Evolutionary conservation across 805 yeast species (phyloP).

Genomic region (Ogataea kodamae): DNA sequence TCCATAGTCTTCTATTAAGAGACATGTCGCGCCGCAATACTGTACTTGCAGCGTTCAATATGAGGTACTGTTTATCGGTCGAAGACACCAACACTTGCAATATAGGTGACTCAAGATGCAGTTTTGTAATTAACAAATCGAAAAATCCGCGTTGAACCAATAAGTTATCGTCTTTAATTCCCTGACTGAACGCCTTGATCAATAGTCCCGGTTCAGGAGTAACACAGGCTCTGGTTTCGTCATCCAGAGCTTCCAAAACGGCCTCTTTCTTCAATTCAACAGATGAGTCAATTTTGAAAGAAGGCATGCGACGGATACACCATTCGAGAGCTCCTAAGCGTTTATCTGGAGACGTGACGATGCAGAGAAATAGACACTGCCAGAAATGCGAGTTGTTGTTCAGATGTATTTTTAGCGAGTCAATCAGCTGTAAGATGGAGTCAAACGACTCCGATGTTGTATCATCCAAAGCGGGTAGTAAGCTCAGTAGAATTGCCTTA

Average conservation of each 20-base stretch:
- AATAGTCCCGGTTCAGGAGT: constrained; percentile 78
- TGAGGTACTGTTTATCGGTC: constrained; percentile 54
- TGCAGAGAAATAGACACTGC: constrained; percentile 72
- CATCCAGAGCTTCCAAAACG: constrained; percentile 25
- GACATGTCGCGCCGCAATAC: constrained; percentile 89
- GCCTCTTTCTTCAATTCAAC: constrained; percentile 19
- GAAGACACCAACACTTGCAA: constrained; percentile 44
- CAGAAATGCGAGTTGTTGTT: constrained; percentile 76
- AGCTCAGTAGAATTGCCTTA: constrained; percentile 67
- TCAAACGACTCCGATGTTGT: constrained; percentile 81
- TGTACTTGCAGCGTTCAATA: constrained; percentile 62
- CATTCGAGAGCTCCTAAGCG: constrained; percentile 82
- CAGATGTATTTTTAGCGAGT: constrained; percentile 51
- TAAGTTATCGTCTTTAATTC: constrained; percentile 62
- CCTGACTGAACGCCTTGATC: constrained; percentile 66
- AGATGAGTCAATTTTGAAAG: constrained; percentile 31
- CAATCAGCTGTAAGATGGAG: constrained; percentile 57
- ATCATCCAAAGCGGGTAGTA: constrained; percentile 88
- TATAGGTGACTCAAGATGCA: constrained; percentile 62
- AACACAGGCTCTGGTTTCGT: constrained; percentile 55
- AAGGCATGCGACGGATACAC: constrained; percentile 65
- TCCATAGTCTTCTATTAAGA: constrained; percentile 88
- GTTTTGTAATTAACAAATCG: constrained; percentile 66
- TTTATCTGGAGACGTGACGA: constrained; percentile 76
- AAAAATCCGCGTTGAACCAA: constrained; percentile 86